Evolutionary conservation across 164 flowering plant genomes (phyloP), one percentile per base, ranked within the genome.

Genomic region (Berberis thunbergii): DNA sequence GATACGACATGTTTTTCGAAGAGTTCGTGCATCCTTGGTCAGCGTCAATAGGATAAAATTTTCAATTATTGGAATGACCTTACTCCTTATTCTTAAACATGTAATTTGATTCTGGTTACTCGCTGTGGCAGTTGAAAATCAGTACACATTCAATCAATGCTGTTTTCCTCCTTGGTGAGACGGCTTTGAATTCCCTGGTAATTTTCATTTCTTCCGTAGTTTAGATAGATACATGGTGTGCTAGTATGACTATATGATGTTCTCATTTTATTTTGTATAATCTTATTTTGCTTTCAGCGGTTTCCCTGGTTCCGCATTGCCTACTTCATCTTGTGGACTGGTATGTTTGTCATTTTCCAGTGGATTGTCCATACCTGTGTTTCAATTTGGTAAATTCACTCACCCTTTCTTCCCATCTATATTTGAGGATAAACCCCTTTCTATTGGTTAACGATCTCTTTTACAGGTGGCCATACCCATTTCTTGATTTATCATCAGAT

Each of bases 271-370:
- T 38, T 43, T 55, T 55, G n/a, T 7, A 46, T 1, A n/a, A 59
- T 41, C 2, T 62, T 4, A 61, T 26, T 62, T 4, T 54, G 5
- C 12, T 79, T 69, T 38, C 86, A 88, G 95, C 73, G 77, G 5
- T 89, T 91, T 56, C 96, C 93, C 41, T 80, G 90, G 89, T 94
- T 91, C 64, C 84, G 97, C 50, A 80, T 94, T 13, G 83, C 88
- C 41, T 93, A 93, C 77, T 87, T 91, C 76, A 69, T 83, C 62
- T 69, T 87, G n/a, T 94, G 89, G 88, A 94, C 96, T 2, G 66
- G 76, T 45, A 55, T 63, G 6, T 94, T 68, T 50, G 95, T 88
- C 39, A 57, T 86, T 63, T 83, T 91, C 71, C 98, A 88, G 54
- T 94, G 98, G 98, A 54, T 84, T n/a, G 65, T 94, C 62, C 98